A percentile compares a stretch with the other conserved stretches of the same genome.
Evolutionary conservation across 441 rosid species (phyloP).

Genomic region (Bruguiera hainesii): DNA sequence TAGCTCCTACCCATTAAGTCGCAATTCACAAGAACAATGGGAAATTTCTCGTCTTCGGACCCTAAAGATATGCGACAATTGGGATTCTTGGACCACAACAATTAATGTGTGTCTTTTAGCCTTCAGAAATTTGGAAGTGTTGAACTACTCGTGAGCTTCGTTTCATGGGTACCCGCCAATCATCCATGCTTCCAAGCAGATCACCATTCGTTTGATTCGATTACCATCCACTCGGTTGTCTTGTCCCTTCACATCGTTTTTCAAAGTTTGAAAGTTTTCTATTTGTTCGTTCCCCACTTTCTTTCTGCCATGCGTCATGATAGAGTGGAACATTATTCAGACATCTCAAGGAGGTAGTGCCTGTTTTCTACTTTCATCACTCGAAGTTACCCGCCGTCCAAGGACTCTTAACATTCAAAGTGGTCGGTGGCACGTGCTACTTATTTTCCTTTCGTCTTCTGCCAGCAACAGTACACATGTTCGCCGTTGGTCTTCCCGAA

Average conservation of each 20-base stretch:
- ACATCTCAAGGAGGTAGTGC: not conserved
- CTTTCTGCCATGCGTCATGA: too few species aligned
- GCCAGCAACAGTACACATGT: too few species aligned
- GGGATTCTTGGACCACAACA: constrained; percentile 26
- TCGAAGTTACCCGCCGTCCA: not conserved
- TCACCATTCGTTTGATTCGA: constrained; percentile 11
- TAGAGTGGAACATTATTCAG: too few species aligned
- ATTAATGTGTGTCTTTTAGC: not conserved
- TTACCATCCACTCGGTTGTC: not conserved
- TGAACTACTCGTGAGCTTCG: not conserved
- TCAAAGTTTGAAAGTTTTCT: not conserved
- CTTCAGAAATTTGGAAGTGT: not conserved
- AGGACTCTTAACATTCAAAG: not conserved
- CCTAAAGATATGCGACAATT: constrained; percentile 24
- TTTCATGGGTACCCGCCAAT: constrained; percentile 8
- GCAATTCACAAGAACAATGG: constrained; percentile 18
- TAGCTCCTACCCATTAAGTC: constrained; percentile 23
- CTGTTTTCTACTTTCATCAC: not conserved
- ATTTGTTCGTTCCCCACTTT: not conserved
- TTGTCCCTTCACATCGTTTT: not conserved
- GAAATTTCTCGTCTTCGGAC: constrained; percentile 21
- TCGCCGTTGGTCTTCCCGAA: too few species aligned
- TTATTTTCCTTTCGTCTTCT: not conserved
- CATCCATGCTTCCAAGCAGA: constrained; percentile 1
- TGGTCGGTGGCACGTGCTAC: not conserved